Conservation (phyloP, 2,329 filamentous ascomycete species). For the Ophiostoma novo-ulmi region DNA sequence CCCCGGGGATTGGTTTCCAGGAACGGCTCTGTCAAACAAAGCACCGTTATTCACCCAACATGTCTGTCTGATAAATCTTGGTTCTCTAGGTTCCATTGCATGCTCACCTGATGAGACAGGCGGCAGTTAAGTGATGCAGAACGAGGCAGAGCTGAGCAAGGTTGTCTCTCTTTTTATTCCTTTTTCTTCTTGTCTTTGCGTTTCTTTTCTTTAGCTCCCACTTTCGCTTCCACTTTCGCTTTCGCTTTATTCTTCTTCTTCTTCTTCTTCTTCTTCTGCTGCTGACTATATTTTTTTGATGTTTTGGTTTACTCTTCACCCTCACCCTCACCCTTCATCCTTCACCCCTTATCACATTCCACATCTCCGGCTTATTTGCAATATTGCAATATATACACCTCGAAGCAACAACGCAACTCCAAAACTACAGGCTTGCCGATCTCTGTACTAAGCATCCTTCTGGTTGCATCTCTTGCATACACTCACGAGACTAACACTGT, state of each 20-base stretch:
- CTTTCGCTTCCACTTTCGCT: neutral
- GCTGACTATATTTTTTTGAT: too few species aligned
- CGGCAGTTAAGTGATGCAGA: neutral
- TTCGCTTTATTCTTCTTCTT: neutral
- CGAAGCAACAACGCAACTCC: neutral
- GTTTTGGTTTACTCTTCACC: too few species aligned
- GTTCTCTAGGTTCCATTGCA: conserved; percentile 1
- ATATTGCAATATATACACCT: too few species aligned
- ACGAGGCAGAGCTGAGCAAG: neutral
- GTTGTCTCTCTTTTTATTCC: neutral
- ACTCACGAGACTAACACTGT: neutral
- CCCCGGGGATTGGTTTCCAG: neutral
- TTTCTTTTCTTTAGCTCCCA: neutral
- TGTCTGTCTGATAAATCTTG: neutral
- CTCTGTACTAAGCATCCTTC: neutral
- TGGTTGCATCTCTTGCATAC: neutral
- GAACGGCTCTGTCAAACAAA: neutral
- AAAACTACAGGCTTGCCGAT: neutral
- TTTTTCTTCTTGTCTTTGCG: neutral
- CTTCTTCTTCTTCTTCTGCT: too few species aligned
- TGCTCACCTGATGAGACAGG: neutral
- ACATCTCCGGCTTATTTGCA: too few species aligned
- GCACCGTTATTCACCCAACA: neutral
- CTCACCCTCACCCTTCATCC: too few species aligned
- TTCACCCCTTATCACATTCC: too few species aligned